phyloP scores from a whole-genome alignment of 2,329 filamentous ascomycete species.

The Leptographium galeiforme region DNA sequence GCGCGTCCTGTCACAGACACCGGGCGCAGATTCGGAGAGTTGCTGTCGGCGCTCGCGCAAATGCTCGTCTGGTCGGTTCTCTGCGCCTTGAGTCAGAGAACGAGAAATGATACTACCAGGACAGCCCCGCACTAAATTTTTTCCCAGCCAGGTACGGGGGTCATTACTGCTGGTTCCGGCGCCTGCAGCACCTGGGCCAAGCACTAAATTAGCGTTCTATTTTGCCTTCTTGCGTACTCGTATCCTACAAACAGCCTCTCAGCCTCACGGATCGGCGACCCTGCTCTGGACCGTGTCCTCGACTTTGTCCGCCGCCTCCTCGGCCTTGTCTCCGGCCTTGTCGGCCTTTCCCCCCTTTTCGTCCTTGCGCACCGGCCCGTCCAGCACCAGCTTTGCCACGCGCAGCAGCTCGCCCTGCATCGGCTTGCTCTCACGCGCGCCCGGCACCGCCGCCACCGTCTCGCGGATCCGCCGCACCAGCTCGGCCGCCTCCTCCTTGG shows the following conservation, averaged over 20 bases:
- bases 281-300: background rate
- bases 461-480: slow-evolving; percentile 34
- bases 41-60: background rate
- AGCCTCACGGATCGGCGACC: background rate
- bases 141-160: background rate
- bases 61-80: background rate
- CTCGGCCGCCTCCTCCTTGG: slow-evolving; percentile 43
- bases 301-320: background rate
- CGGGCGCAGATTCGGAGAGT: too few species aligned
- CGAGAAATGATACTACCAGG: background rate
- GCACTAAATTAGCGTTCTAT: background rate
- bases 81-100: background rate
- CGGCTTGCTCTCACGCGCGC: slow-evolving; percentile 25
- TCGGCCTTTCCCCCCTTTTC: slow-evolving; percentile 14
- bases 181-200: background rate
- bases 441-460: slow-evolving; percentile 17
- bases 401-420: slow-evolving; percentile 29
- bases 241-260: background rate
- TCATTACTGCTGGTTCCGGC: background rate
- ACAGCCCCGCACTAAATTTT: background rate
- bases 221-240: background rate
- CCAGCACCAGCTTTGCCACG: slow-evolving; percentile 23
- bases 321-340: background rate
- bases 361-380: slow-evolving; percentile 22
- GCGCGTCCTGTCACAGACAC: too few species aligned